phyloP scores from a whole-genome alignment of 1,139 yeast species.

The Lodderomyces theae region DNA sequence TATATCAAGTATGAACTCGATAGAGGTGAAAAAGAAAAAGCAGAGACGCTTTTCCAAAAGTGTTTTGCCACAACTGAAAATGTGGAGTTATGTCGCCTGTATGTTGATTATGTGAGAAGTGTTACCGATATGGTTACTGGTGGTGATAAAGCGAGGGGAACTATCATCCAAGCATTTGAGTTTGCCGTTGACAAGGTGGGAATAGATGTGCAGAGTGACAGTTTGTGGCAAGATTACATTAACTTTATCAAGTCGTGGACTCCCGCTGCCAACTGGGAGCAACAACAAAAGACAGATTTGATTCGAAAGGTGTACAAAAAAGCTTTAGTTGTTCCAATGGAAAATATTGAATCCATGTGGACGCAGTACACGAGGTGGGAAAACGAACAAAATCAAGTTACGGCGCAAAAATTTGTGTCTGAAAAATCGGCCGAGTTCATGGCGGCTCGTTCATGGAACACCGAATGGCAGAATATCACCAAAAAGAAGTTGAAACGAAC shows the following conservation, averaged over 20 bases:
- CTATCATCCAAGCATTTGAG: conserved; percentile 79
- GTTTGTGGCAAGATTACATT: conserved; percentile 79
- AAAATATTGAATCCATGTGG: conserved; percentile 78
- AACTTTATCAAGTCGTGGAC: conserved; percentile 79
- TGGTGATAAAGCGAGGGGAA: conserved; percentile 77
- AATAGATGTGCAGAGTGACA: conserved; percentile 68
- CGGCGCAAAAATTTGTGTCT: conserved; percentile 82
- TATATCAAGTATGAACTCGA: conserved; percentile 69
- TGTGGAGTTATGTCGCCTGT: conserved; percentile 68
- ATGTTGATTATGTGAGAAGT: conserved; percentile 75
- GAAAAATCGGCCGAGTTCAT: conserved; percentile 85
- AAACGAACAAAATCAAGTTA: conserved; percentile 65
- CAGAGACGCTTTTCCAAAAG: conserved; percentile 60
- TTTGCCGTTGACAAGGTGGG: conserved; percentile 79
- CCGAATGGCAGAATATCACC: conserved; percentile 61
- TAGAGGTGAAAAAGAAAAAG: conserved; percentile 66
- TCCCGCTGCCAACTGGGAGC: conserved; percentile 81
- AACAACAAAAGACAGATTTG: conserved; percentile 76
- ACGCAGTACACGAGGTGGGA: conserved; percentile 80
- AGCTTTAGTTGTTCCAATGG: conserved; percentile 69
- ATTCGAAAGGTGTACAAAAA: conserved; percentile 72
- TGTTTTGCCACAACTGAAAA: conserved; percentile 59
- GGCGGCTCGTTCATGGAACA: conserved; percentile 79
- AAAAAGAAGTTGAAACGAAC: conserved; percentile 39
- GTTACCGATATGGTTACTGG: conserved; percentile 79